Percentiles rank a stretch among this genome's conserved stretches.
Evolutionary conservation across 2,329 filamentous ascomycete species (phyloP).

Genomic region (Ophiostoma triangulosporum): DNA sequence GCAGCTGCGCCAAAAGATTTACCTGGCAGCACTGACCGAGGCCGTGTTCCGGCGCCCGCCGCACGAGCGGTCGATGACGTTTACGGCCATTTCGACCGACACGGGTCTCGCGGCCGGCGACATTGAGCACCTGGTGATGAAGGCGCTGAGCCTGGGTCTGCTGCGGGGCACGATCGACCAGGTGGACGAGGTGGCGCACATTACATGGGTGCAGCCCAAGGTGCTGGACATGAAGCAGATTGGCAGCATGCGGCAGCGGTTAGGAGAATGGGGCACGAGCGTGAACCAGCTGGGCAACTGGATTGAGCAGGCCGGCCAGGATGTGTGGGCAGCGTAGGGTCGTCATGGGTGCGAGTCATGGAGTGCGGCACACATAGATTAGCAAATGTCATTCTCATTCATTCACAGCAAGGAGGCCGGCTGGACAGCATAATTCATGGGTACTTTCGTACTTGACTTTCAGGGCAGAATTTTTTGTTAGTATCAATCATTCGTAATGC

Average conservation of each 20-base stretch:
- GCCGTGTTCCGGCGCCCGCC: slow-evolving; percentile 91
- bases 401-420: too few species aligned
- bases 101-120: slow-evolving; percentile 84
- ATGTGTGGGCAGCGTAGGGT: slow-evolving; percentile 77
- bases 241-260: slow-evolving; percentile 71
- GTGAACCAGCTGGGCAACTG: slow-evolving; percentile 94
- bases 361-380: background rate
- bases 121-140: slow-evolving; percentile 98
- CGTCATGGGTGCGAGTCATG: background rate
- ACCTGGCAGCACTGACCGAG: slow-evolving; percentile 88
- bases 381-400: background rate
- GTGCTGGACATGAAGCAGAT: slow-evolving; percentile 94
- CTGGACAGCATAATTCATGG: too few species aligned
- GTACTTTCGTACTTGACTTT: too few species aligned
- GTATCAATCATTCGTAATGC: too few species aligned
- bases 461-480: too few species aligned
- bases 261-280: slow-evolving; percentile 91
- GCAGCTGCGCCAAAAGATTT: slow-evolving; percentile 95
- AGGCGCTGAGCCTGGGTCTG: slow-evolving; percentile 86
- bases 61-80: slow-evolving; percentile 90
- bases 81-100: slow-evolving; percentile 74
- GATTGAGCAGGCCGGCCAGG: slow-evolving; percentile 88
- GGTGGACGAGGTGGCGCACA: slow-evolving; percentile 83
- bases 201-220: slow-evolving; percentile 98
- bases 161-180: slow-evolving; percentile 90